Evolutionary conservation across 2,329 filamentous ascomycete genomes (phyloP), one percentile per base, ranked within the genome.

Genomic region (Stagonosporopsis tanaceti): DNA sequence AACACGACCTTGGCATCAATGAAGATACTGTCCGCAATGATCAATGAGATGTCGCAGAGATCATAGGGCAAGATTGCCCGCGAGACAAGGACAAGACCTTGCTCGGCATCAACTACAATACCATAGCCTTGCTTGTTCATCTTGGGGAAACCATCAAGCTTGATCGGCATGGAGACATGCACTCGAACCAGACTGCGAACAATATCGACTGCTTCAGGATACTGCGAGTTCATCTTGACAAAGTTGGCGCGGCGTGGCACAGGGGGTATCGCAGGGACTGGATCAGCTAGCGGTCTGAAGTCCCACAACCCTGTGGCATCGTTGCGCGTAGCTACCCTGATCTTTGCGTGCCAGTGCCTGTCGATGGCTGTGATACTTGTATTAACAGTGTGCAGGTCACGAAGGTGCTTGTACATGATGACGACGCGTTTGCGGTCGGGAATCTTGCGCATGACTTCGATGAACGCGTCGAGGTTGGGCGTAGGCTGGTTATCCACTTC

Each of bases 101-200:
- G 94, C 59, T 96, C 92, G 0, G 96, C 95, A 77, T 99, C 95
- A 61, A 99, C 91, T n/a, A 99, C 94, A 35, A 99, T 81, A 37
- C 95, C 95, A 83, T 97, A 97, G 0, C 95, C 95, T 80, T 93
- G 95, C 78, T 96, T 95, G 46, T 93, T 86, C 65, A 95, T 92
- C 76, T 95, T 92, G 6, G 95, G 96, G 75, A 97, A 99, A n/a
- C 95, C 95, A 74, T 99, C 95, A 9, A 99, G 85, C 81, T 98
- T 98, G 61, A 99, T 81, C 0, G 95, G 95, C 89, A 99, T 94
- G 24, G 89, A 91, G 68, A 93, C 96, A 63, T 91, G 89, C 53
- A 99, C 90, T 37, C 95, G 90, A 25, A 99, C 94, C 74, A 99
- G 98, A 73, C 93, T 97, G 65, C 91, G 89, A 37, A 99, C 91